phyloP scores from a whole-genome alignment of 2,329 filamentous ascomycete species.

The Teratosphaeria destructans region DNA sequence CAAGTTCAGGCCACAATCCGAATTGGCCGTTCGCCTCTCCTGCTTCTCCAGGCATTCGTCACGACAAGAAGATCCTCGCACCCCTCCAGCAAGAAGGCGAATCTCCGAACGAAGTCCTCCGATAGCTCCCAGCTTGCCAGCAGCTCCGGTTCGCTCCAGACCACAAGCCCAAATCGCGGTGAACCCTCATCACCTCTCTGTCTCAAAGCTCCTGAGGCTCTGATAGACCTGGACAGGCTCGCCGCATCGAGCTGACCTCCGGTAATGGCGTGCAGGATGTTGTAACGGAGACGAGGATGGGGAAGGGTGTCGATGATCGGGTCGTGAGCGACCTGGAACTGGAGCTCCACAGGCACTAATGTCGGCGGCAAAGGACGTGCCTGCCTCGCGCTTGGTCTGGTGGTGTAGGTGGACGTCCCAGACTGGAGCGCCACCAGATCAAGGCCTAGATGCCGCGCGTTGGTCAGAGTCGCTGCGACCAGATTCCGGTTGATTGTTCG shows the following conservation, averaged over 20 bases:
- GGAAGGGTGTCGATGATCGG: slow-evolving; percentile 21
- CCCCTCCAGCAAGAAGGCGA: slow-evolving; percentile 30
- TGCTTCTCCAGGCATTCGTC: slow-evolving; percentile 33
- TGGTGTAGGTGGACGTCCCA: slow-evolving; percentile 11
- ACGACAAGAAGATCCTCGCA: slow-evolving; percentile 29
- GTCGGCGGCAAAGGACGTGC: slow-evolving; percentile 9
- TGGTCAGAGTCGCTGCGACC: slow-evolving; percentile 15
- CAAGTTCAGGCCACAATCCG: background rate
- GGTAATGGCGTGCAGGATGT: slow-evolving; percentile 18
- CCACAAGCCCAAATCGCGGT: slow-evolving; percentile 22
- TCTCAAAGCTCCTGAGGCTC: slow-evolving; percentile 17
- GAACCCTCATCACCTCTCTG: slow-evolving; percentile 11
- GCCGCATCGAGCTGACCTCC: slow-evolving; percentile 15
- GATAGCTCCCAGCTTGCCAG: slow-evolving; percentile 34
- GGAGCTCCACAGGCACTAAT: slow-evolving; percentile 16
- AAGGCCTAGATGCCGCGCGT: slow-evolving; percentile 17
- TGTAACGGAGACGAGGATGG: slow-evolving; percentile 18
- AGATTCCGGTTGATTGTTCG: slow-evolving; percentile 23
- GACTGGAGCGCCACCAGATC: slow-evolving; percentile 8
- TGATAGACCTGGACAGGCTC: slow-evolving; percentile 12
- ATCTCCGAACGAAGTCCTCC: slow-evolving; percentile 29
- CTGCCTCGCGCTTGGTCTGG: background rate
- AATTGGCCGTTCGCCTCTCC: slow-evolving; percentile 19
- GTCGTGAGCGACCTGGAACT: slow-evolving; percentile 21
- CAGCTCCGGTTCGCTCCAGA: slow-evolving; percentile 33